Evolutionary conservation across 73 alveolate genomes (phyloP), one percentile per base, ranked within the genome.

Genomic region (Stentor coeruleus): DNA sequence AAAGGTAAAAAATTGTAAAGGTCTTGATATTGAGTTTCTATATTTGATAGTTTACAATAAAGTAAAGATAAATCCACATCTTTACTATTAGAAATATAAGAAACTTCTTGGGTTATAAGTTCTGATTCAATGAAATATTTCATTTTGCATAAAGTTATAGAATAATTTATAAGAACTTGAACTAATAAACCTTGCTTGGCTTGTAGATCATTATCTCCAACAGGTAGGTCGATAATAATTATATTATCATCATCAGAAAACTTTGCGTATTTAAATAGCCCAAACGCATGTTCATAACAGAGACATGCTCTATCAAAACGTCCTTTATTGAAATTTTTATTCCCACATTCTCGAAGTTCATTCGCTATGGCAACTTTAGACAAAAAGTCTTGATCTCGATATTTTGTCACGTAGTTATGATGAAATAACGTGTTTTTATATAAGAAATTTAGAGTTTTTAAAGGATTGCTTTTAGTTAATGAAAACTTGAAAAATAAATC

Each of bases 301-400:
- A 57, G 28, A 57, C 15, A 57, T 57, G 73, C 73, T 57, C 28
- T 57, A 57, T 20, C 15, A 57, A 20, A 57, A 31, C 28, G 73
- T n/a, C 73, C 73, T 57, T 57, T 57, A 2, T 57, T n/a, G 73
- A 57, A 57, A 31, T 57, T 57, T 57, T 57, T 57, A 57, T 57
- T 57, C 2, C 73, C 73, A 20, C 35, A 57, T 2, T 57, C 73
- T 57, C 2, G 73, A 57, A 57, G 73, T 31, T 57, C 73, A 57
- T 57, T 57, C 15, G 73, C 73, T n/a, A 57, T 57, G 35, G 28
- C 28, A 1, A 2, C 73, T 57, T 57, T 57, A 2, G 15, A 20
- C 28, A 31, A 20, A 57, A 57, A 57, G 15, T 57, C 73, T 57
- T n/a, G 15, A 20, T 57, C 28, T 31, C 73, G 15, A 31, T 57